Evolutionary conservation across 2,329 filamentous ascomycete species (phyloP), one percentile per base, ranked within the genome.

Genomic region (Xylariaceae sp.): DNA sequence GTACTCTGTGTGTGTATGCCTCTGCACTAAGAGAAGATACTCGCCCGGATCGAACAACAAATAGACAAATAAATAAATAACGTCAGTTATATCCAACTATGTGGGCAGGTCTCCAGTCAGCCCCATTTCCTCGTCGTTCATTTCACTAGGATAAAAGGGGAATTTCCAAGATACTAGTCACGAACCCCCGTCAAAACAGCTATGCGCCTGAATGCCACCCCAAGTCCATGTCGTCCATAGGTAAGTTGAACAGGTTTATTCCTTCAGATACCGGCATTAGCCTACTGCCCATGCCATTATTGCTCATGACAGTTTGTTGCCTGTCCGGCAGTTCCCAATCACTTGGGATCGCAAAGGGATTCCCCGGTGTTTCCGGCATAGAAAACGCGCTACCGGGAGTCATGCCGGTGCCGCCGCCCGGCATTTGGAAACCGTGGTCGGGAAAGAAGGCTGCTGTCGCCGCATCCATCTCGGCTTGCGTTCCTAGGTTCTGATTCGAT

Each of bases 161-260:
- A 37, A 37, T 7, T 7, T 37, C 32, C 32, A 37, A 37, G 32
- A 37, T 37, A 37, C 6, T 37, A 37, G 32, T 37, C 32, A 14
- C 3, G 12, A 37, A 7, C 7, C 32, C 7, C 32, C 32, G 6
- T 16, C 26, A n/a, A 47, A 7, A 52, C 23, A 42, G 43, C 50
- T 57, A 66, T 19, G 67, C 56, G 10, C 64, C 60, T 7, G 67
- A 70, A 54, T 81, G 79, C 81, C 81, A 82, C 18, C 69, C 71
- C 55, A 82, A 71, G 61, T 84, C 83, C 80, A 87, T 84, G 10
- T 79, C 79, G 61, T 87, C 83, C 78, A 87, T 83, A 0, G 82
- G 79, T 21, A 55, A 62, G 52, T 79, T 81, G 79, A 85, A 83
- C 53, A 86, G 71, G 7, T 81, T 79, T 43, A 87, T 78, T 0